phyloP scores from a whole-genome alignment of 129 eudicot species.

The Glebionis coronaria region DNA sequence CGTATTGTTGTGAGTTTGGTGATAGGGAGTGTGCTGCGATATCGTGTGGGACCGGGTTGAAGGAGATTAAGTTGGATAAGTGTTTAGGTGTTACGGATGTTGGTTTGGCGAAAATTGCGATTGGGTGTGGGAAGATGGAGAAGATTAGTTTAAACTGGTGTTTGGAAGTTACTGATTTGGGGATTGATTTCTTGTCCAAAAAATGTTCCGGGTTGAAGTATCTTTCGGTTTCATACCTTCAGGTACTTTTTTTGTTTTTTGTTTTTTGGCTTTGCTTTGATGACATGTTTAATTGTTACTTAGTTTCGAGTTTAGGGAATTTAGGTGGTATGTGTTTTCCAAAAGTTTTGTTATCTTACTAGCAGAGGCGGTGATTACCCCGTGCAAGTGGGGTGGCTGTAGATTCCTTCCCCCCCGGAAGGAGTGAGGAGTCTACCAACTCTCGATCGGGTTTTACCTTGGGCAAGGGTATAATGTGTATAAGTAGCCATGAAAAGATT shows the following conservation, averaged over 20 bases:
- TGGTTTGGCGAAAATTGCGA: constrained; percentile 72
- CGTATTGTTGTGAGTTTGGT: constrained; percentile 58
- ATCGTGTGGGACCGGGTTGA: constrained; percentile 51
- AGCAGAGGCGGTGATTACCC: no score
- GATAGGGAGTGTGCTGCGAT: constrained; percentile 75
- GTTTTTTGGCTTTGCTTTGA: no score
- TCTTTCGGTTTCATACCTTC: constrained; percentile 59
- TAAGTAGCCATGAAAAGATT: no score
- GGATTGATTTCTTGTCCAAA: constrained; percentile 60
- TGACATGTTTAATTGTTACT: background rate
- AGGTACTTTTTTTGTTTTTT: constrained; percentile 42
- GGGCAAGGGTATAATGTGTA: no score
- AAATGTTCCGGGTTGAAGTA: constrained; percentile 54
- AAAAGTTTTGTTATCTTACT: no score
- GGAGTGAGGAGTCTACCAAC: no score
- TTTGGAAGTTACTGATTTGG: constrained; percentile 74
- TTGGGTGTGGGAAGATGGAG: constrained; percentile 59
- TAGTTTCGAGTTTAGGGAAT: no score
- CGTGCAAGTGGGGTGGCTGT: no score
- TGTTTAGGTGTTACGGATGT: constrained; percentile 62
- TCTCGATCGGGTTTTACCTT: no score
- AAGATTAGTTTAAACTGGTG: constrained; percentile 76
- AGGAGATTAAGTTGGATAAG: constrained; percentile 64
- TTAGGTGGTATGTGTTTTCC: no score
- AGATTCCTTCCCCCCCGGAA: no score